Evolutionary conservation across 352 stramenopile genomes (phyloP), one percentile per base, ranked within the genome.

Genomic region (Globisporangium splendens): DNA sequence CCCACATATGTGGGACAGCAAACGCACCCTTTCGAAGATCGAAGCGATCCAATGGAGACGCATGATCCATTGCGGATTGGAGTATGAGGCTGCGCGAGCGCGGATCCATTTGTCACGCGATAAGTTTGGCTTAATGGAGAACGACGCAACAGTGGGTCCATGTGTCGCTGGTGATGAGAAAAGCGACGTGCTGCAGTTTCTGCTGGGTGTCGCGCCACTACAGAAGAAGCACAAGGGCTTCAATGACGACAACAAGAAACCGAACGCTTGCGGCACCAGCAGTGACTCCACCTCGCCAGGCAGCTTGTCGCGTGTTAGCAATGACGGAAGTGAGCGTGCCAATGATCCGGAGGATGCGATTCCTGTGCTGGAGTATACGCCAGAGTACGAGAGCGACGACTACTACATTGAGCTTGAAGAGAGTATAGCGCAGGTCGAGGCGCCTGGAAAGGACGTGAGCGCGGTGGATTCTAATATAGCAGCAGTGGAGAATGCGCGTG

Each of bases 171-270:
- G 11, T 17, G 38, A 22, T 11, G 56, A 56, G 39, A 20, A 59
- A 35, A 66, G 71, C 42, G 51, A 61, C 18, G 69, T 73, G 39
- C 65, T 76, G 24, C 51, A 56, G 33, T 75, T 75, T 38, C 31
- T 72, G 43, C 49, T 73, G 21, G 61, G 65, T 10, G 42, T 38
- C 15, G 50, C 57, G n/a, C 56, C 24, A 61, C 61, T 60, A 24
- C 38, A 43, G 38, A 2, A 43, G 2, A 43, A 13, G 11, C 38
- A 43, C 38, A 43, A 31, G 5, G 24, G 24, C 5, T 31, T 31
- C 5, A 31, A 31, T 11, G 38, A 43, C 8, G 38, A 10, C 11
- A 43, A 10, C 11, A 43, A 43, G 14, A 17, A 43, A 8, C 38
- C 10, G 14, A 13, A 43, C 14, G 38, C 38, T 17, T 17, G 10